These are phyloP conservation scores for Solanum medicagineum DNA, from an alignment of 257 asterid genomes.

Conservation along the genomic window DNA sequence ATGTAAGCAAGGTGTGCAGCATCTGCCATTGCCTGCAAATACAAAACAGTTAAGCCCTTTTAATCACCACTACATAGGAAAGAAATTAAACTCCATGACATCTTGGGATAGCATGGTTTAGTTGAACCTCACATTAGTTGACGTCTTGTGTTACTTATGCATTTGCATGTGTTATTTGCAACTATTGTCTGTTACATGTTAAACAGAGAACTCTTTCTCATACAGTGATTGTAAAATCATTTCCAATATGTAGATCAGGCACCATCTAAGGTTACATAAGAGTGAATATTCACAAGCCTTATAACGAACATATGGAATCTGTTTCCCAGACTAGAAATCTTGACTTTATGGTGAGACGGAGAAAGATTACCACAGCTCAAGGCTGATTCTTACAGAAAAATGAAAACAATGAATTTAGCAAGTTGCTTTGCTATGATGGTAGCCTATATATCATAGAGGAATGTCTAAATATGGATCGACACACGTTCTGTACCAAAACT, in stretches of 20 bases:
- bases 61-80: neutral
- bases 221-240: neutral
- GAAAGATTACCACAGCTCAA: neutral
- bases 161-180: neutral
- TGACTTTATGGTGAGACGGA: neutral
- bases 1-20: slow-evolving; percentile 85
- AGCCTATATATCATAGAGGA: neutral
- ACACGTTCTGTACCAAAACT: neutral
- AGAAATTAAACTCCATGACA: neutral
- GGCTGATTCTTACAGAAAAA: neutral
- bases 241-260: neutral
- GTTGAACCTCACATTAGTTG: no score
- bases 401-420: neutral
- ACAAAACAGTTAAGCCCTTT: neutral
- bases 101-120: neutral
- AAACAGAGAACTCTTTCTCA: neutral
- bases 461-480: neutral
- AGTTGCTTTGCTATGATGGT: neutral
- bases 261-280: neutral
- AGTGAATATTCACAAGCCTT: neutral
- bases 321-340: neutral
- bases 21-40: slow-evolving; percentile 78
- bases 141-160: no score
- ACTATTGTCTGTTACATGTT: neutral
- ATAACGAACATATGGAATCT: neutral